phyloP scores from a whole-genome alignment of 2,329 filamentous ascomycete species.

The Exophiala sp. region DNA sequence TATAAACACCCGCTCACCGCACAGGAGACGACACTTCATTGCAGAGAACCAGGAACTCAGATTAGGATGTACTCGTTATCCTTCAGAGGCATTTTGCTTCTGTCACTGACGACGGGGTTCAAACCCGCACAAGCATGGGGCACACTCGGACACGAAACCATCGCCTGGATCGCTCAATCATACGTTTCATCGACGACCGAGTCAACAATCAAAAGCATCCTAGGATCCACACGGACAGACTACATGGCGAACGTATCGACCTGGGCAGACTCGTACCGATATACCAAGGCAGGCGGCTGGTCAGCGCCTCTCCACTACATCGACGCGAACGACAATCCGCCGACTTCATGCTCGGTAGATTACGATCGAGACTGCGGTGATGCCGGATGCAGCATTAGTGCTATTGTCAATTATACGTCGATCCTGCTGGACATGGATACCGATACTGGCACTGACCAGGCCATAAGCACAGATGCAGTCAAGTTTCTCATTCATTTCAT shows the following conservation, averaged over 20 bases:
- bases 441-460: conserved; percentile 27
- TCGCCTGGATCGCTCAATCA: conserved; percentile 51
- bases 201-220: conserved; percentile 41
- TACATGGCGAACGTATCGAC: conserved; percentile 50
- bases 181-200: conserved; percentile 42
- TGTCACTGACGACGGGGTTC: conserved; percentile 89
- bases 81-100: conserved; percentile 56
- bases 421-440: conserved; percentile 40
- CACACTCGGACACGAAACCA: conserved; percentile 48
- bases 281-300: conserved; percentile 45
- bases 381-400: conserved; percentile 47
- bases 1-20: neutral
- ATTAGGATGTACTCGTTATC: neutral
- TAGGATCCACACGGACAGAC: conserved; percentile 40
- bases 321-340: conserved; percentile 20
- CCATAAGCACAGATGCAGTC: conserved; percentile 36
- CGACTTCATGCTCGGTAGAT: conserved; percentile 19
- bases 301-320: conserved; percentile 36
- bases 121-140: conserved; percentile 62
- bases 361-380: conserved; percentile 45
- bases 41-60: too few species aligned
- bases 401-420: conserved; percentile 47
- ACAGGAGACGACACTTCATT: neutral
- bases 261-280: conserved; percentile 50
- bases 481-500: conserved; percentile 52